Conservation (phyloP, 805 yeast genomes). For the Metschnikowia peoriensis region DNA sequence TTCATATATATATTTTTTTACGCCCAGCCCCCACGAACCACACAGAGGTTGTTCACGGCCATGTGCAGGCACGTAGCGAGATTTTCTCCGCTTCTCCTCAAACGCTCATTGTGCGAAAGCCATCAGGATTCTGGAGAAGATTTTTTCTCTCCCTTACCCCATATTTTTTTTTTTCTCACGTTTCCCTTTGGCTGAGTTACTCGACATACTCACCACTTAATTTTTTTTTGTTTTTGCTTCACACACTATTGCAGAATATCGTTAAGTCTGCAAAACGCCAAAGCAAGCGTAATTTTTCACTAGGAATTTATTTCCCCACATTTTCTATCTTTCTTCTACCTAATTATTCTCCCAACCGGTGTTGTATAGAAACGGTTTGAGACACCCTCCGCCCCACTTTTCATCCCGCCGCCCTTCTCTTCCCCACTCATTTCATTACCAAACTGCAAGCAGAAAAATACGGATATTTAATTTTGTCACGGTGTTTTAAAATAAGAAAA, state of each 20-base stretch:
- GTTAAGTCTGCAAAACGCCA: neutral
- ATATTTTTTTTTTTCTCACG: slow-evolving; percentile 17
- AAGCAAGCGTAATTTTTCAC: neutral
- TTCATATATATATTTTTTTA: neutral
- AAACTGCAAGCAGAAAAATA: neutral
- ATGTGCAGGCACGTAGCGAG: slow-evolving; percentile 9
- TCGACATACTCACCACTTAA: slow-evolving; percentile 1
- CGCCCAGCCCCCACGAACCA: slow-evolving; percentile 1
- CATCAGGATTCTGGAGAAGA: slow-evolving; percentile 18
- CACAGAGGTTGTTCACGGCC: neutral
- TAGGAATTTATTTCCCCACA: neutral
- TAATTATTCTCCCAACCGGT: neutral
- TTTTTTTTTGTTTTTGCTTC: neutral
- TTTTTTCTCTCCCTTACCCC: slow-evolving; percentile 18
- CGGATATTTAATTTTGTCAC: too few relatives aligned
- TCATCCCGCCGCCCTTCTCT: neutral
- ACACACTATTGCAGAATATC: neutral
- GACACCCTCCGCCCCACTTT: slow-evolving; percentile 6
- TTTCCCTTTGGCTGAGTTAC: slow-evolving; percentile 1
- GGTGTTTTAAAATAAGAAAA: neutral
- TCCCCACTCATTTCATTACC: slow-evolving; percentile 3
- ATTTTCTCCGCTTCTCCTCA: slow-evolving; percentile 21
- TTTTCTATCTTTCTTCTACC: neutral
- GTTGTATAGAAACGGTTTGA: neutral
- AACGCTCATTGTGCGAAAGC: slow-evolving; percentile 14